Conservation (phyloP, 2,329 filamentous ascomycete genomes). For the Westerdykella aurantiaca region DNA sequence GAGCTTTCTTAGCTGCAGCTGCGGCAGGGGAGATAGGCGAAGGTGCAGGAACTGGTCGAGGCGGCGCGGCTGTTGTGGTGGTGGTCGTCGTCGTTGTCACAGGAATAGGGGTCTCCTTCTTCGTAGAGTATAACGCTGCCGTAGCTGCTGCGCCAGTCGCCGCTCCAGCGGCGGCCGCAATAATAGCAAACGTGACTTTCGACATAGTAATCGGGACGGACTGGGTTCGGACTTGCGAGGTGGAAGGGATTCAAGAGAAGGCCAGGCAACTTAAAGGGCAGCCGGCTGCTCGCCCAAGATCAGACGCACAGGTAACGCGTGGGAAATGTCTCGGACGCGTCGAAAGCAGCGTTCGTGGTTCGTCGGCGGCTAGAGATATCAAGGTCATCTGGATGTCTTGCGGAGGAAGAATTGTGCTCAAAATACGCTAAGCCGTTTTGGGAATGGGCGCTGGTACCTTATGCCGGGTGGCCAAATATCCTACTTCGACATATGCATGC, state of each 20-base stretch:
- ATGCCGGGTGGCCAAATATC: constrained; percentile 6
- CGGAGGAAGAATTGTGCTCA: constrained; percentile 5
- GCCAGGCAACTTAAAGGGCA: constrained; percentile 12
- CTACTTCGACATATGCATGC: not conserved
- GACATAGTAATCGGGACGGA: constrained; percentile 38
- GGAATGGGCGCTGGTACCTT: constrained; percentile 7
- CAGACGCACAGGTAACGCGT: constrained; percentile 31
- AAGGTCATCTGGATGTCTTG: constrained; percentile 24
- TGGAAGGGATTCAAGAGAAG: constrained; percentile 1
- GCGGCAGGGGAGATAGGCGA: constrained; percentile 17
- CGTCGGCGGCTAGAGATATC: constrained; percentile 20
- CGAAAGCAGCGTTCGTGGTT: constrained; percentile 21
- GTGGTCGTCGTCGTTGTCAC: constrained; percentile 26
- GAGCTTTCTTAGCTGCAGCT: constrained; percentile 19
- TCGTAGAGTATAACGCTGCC: constrained; percentile 41
- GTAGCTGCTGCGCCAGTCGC: constrained; percentile 46
- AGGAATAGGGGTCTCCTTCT: constrained; percentile 25
- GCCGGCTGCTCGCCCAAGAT: constrained; percentile 9
- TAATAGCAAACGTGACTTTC: constrained; percentile 46
- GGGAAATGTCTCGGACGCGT: constrained; percentile 35
- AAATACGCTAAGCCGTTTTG: constrained; percentile 10
- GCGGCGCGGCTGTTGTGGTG: constrained; percentile 30
- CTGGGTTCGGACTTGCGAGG: not conserved
- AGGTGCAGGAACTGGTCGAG: constrained; percentile 12
- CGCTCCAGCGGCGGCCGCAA: constrained; percentile 43